A percentile compares a stretch with the other conserved stretches of the same genome.
phyloP scores from a whole-genome alignment of 345 rosid species.

The Crucihimalaya himalaica region DNA sequence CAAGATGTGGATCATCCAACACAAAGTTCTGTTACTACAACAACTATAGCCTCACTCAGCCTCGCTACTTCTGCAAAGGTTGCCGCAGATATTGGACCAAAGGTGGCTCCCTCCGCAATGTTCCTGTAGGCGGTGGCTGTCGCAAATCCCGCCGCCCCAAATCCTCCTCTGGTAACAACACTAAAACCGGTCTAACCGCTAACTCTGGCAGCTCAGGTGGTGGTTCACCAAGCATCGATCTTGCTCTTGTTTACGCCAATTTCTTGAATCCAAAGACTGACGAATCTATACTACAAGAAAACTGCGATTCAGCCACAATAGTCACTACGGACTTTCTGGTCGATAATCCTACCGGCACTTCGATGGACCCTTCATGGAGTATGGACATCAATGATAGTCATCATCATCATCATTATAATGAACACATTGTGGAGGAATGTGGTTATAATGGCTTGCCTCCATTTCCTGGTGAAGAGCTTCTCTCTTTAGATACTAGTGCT shows the following conservation, averaged over 20 bases:
- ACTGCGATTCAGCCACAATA: neutral
- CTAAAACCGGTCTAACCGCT: conserved; percentile 7
- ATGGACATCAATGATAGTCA: conserved; percentile 27
- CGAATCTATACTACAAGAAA: conserved; percentile 25
- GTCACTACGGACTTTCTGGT: conserved; percentile 6
- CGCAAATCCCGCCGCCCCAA: conserved; percentile 42
- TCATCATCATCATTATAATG: conserved; percentile 20
- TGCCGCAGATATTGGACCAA: conserved; percentile 45
- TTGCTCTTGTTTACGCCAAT: conserved; percentile 43
- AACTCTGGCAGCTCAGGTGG: conserved; percentile 22
- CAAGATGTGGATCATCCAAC: conserved; percentile 43
- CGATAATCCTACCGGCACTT: conserved; percentile 7
- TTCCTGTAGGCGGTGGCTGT: conserved; percentile 43
- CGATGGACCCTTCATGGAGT: conserved; percentile 33
- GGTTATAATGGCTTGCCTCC: conserved; percentile 43
- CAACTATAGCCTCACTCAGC: conserved; percentile 45
- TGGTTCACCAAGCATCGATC: conserved; percentile 38
- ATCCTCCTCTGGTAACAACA: conserved; percentile 31
- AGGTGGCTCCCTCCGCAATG: conserved; percentile 43
- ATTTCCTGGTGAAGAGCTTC: conserved; percentile 44
- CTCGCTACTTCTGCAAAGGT: conserved; percentile 45
- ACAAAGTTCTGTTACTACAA: conserved; percentile 46
- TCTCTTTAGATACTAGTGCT: conserved; percentile 28
- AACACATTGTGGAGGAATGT: conserved; percentile 38
- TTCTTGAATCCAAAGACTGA: conserved; percentile 39